Evolutionary conservation across 2,329 filamentous ascomycete species (phyloP).

Genomic region (Metarhizium robertsii): DNA sequence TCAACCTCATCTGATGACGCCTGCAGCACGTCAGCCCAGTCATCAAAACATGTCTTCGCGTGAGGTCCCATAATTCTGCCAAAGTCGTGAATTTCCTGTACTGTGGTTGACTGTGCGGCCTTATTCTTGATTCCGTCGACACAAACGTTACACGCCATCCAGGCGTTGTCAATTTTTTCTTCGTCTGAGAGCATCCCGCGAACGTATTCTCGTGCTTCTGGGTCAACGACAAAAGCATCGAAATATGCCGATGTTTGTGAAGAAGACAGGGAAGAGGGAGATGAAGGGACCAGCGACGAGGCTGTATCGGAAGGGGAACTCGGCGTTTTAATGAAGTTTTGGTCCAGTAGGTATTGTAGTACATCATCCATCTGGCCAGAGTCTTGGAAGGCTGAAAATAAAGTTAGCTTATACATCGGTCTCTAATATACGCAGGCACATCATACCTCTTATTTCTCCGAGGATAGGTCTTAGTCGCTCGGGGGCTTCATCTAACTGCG

Average conservation of each 20-base stretch:
- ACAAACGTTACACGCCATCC: slow-evolving; percentile 16
- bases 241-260: slow-evolving; percentile 11
- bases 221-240: slow-evolving; percentile 15
- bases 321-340: slow-evolving; percentile 15
- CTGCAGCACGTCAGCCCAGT: slow-evolving; percentile 13
- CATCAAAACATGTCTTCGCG: slow-evolving; percentile 17
- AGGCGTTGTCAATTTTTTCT: slow-evolving; percentile 13
- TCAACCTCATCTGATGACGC: slow-evolving; percentile 18
- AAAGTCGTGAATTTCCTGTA: slow-evolving; percentile 16
- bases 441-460: slow-evolving; percentile 10
- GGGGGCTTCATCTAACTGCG: slow-evolving; percentile 7
- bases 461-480: slow-evolving; percentile 8
- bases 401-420: neutral
- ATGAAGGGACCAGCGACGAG: slow-evolving; percentile 7
- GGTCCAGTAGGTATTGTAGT: slow-evolving; percentile 15
- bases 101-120: slow-evolving; percentile 10
- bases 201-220: slow-evolving; percentile 12
- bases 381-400: slow-evolving; percentile 10
- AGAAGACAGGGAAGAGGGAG: slow-evolving; percentile 9
- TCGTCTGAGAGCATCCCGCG: slow-evolving; percentile 11
- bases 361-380: slow-evolving; percentile 12
- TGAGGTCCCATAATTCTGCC: slow-evolving; percentile 17
- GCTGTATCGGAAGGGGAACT: slow-evolving; percentile 1
- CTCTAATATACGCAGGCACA: neutral
- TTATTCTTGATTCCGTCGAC: slow-evolving; percentile 13